Evolutionary conservation across 1,284 basidiomycete species (phyloP), one percentile per base, ranked within the genome.

Genomic region (Laetiporus sulphureus): DNA sequence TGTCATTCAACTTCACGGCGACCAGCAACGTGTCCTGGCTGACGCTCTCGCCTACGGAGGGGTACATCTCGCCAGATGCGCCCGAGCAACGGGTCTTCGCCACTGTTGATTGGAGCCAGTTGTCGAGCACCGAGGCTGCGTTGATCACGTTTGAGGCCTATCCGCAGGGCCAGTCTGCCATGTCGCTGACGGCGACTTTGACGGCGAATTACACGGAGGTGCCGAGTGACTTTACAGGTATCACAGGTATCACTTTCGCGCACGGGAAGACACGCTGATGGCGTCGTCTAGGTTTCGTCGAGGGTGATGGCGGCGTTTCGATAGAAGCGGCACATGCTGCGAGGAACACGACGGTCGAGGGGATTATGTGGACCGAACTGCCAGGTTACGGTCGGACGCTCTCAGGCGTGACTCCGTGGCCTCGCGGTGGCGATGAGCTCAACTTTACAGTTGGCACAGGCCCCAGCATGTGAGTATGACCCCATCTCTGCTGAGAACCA

Each of bases 321-420:
- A 79, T 84, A 30, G 80, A 86, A 52, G 81, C 79, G 10, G 72
- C 68, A 2, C 79, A 83, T 54, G 61, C 71, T 0, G 58, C 67
- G 13, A 65, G 74, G 13, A 79, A 77, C 54, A 74, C 67, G 2
- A 60, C 71, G 11, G 73, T 76, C 4, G 60, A 64, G 23, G 72
- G 71, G 6, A 65, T 79, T 22, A 57, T 67, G 2, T 84, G 81
- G 80, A 68, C 64, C 12, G 70, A 76, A 30, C 59, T 83, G 4
- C 77, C 77, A 2, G 74, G 72, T 3, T 72, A 78, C 38, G 79
- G 79, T 3, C 60, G 68, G 20, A 80, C 78, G 4, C 54, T 77
- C 3, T 79, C 78, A 30, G 82, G 71, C 16, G 65, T 85, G 29
- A 78, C 75, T 1, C 75, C 77, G 3, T 71, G 75, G 63, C 82